Percentiles rank a stretch among this genome's conserved stretches.
phyloP scores from a whole-genome alignment of 176 grass and related monocot species.

The Oryza coarctata region DNA sequence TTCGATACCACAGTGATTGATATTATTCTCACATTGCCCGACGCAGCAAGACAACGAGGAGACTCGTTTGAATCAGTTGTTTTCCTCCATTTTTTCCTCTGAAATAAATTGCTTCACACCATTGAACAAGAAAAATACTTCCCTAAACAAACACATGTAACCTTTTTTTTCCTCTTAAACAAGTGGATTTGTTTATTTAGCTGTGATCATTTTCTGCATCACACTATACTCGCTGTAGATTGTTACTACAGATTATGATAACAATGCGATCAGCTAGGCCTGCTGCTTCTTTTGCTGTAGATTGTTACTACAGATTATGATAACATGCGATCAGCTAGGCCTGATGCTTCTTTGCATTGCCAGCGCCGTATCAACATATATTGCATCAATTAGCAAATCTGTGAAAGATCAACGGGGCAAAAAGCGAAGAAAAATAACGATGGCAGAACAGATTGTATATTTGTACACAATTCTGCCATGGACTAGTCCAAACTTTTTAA shows the following conservation, averaged over 20 bases:
- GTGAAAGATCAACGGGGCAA: neutral
- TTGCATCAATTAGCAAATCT: neutral
- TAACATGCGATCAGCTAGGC: neutral
- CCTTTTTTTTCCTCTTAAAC: neutral
- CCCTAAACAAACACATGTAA: too few species aligned
- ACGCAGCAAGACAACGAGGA: too few species aligned
- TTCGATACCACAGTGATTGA: too few species aligned
- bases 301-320: neutral
- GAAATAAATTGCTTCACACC: neutral
- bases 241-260: too few species aligned
- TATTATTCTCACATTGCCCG: neutral
- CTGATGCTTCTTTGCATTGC: neutral
- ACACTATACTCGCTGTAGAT: too few species aligned
- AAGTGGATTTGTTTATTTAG: neutral
- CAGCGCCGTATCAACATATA: neutral
- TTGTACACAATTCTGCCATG: conserved; percentile 32
- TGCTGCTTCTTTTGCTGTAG: too few species aligned
- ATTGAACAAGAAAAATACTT: neutral
- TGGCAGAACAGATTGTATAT: conserved; percentile 12
- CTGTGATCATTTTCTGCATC: neutral
- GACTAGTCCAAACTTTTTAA: conserved; percentile 17
- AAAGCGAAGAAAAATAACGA: neutral
- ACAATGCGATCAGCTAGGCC: too few species aligned
- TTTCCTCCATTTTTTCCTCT: neutral
- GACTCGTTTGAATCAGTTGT: neutral